Evolutionary conservation across 768 basidiomycete species (phyloP).

Genomic region (Mycena galericulata): DNA sequence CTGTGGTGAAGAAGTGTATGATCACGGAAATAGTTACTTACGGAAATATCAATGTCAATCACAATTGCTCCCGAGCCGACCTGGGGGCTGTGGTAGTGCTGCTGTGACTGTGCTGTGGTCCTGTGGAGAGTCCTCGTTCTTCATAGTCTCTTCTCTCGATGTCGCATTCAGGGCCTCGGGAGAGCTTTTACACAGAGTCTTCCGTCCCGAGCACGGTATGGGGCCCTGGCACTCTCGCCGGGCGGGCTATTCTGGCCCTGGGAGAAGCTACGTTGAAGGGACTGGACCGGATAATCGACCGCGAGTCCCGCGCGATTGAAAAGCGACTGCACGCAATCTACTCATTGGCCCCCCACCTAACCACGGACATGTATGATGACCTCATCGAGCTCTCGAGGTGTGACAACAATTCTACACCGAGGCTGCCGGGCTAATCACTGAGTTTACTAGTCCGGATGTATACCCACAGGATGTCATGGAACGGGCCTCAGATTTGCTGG

Average conservation of each 20-base stretch:
- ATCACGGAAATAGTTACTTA: too few species aligned
- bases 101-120: too few species aligned
- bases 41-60: too few species aligned
- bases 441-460: neutral
- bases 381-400: conserved; percentile 22
- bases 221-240: conserved; percentile 20
- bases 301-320: conserved; percentile 18
- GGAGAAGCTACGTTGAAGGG: conserved; percentile 13
- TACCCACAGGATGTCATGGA: conserved; percentile 5
- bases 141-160: too few species aligned
- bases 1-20: too few species aligned
- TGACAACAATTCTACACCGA: neutral
- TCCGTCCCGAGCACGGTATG: conserved; percentile 16
- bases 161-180: neutral
- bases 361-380: conserved; percentile 12
- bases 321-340: conserved; percentile 5
- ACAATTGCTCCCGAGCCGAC: too few species aligned
- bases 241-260: conserved; percentile 10
- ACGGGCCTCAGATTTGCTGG: neutral
- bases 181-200: conserved; percentile 8
- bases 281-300: conserved; percentile 16
- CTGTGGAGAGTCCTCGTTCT: too few species aligned
- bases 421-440: too few species aligned
- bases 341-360: neutral
- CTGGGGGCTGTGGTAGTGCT: too few species aligned